These are phyloP conservation scores for Tricholoma sp. DNA, from an alignment of 768 basidiomycete species.

Conservation along the genomic window DNA sequence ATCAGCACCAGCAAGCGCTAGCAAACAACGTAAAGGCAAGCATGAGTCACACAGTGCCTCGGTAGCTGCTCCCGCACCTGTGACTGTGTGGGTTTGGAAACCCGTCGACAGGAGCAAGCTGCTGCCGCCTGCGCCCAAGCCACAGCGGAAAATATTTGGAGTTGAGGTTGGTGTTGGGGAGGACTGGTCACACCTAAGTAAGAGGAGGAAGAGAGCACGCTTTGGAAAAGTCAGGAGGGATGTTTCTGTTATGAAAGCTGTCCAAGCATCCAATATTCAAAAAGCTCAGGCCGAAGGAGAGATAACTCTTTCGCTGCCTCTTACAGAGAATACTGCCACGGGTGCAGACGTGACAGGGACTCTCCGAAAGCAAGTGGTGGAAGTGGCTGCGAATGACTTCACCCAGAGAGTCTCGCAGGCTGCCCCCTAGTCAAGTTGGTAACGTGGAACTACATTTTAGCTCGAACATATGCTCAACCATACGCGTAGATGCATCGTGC, in stretches of 20 bases:
- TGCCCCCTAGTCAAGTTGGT: no score
- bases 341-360: no score
- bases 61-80: constrained; percentile 12
- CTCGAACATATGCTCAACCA: no score
- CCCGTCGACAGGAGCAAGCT: constrained; percentile 8
- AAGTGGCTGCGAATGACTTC: no score
- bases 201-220: constrained; percentile 43
- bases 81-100: constrained; percentile 40
- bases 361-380: no score
- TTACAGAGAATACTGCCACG: no score
- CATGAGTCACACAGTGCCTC: constrained; percentile 15
- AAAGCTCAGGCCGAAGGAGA: no score
- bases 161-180: constrained; percentile 40
- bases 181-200: constrained; percentile 56
- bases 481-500: no score
- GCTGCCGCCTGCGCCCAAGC: constrained; percentile 1
- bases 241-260: constrained; percentile 30
- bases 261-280: background rate
- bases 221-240: constrained; percentile 40
- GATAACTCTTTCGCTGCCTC: no score
- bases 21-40: constrained; percentile 12
- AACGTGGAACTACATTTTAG: no score
- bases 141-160: constrained; percentile 19
- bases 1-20: constrained; percentile 9
- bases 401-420: no score